Conservation (phyloP, 441 rosid genomes). For the Hura crepitans region DNA sequence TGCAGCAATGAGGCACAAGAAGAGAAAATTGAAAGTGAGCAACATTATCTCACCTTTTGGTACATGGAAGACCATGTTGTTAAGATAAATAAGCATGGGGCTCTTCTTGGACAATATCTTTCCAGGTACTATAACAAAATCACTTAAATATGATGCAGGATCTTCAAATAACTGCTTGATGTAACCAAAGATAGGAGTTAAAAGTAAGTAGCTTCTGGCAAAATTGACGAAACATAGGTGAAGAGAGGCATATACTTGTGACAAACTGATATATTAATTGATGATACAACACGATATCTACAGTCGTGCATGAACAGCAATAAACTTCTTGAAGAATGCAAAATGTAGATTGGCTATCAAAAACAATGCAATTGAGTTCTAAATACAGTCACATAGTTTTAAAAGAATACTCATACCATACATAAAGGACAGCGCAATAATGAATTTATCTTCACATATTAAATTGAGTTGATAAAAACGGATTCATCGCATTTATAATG, state of each 20-base stretch:
- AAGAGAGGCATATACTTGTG: not conserved
- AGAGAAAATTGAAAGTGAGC: not conserved
- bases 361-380: not conserved
- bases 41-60: conserved; percentile 43
- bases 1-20: not conserved
- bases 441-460: not conserved
- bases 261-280: not conserved
- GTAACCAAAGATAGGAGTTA: conserved; percentile 21
- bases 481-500: not conserved
- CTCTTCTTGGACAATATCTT: conserved; percentile 72
- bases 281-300: not conserved
- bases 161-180: conserved; percentile 64
- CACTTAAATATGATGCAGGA: conserved; percentile 57
- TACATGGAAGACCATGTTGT: conserved; percentile 63
- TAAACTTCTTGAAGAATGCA: not conserved
- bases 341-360: not conserved
- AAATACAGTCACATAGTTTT: not conserved
- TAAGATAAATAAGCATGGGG: conserved; percentile 58
- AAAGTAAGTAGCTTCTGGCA: not conserved
- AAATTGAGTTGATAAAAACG: not conserved
- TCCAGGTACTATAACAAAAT: conserved; percentile 66
- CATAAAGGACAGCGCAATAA: not conserved
- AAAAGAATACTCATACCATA: not conserved
- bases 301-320: not conserved
- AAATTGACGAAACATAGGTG: not conserved